Evolutionary conservation across 768 basidiomycete genomes (phyloP).

Genomic region (Phanerochaete carnosa): DNA sequence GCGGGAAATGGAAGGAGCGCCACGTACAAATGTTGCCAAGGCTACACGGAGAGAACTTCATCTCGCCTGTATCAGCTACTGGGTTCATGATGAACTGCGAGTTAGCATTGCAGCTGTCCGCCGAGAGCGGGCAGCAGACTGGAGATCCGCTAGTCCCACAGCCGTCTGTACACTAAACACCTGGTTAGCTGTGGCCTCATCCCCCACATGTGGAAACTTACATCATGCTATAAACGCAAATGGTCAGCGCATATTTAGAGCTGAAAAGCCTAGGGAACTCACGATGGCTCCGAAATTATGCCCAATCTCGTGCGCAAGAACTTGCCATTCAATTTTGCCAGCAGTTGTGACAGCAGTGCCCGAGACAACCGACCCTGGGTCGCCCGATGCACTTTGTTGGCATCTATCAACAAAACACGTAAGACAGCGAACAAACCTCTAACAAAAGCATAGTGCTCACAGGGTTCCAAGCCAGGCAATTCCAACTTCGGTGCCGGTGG

Average conservation of each 20-base stretch:
- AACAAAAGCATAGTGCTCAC: conserved; percentile 31
- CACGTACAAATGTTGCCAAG: conserved; percentile 81
- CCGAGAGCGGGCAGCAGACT: conserved; percentile 67
- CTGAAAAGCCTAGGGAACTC: conserved; percentile 27
- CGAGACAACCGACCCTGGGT: conserved; percentile 51
- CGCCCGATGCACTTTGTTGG: conserved; percentile 48
- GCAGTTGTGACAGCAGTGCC: conserved; percentile 83
- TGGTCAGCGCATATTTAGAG: conserved; percentile 15
- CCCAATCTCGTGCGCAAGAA: conserved; percentile 79
- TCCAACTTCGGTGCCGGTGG: conserved; percentile 78
- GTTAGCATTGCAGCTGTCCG: conserved; percentile 58
- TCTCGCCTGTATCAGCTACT: conserved; percentile 60
- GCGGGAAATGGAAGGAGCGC: conserved; percentile 4
- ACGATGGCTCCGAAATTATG: conserved; percentile 91
- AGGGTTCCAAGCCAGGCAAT: conserved; percentile 87
- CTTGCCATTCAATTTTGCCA: conserved; percentile 77
- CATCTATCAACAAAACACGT: conserved; percentile 37
- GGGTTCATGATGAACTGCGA: conserved; percentile 83
- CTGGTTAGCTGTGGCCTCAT: conserved; percentile 3
- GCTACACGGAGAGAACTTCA: conserved; percentile 72
- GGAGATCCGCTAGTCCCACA: conserved; percentile 45
- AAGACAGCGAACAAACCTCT: not conserved
- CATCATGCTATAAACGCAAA: conserved; percentile 51
- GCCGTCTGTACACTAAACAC: conserved; percentile 54
- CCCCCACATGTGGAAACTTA: conserved; percentile 21